Conservation (phyloP, 768 basidiomycete genomes). For the Lentinula detonsa region DNA sequence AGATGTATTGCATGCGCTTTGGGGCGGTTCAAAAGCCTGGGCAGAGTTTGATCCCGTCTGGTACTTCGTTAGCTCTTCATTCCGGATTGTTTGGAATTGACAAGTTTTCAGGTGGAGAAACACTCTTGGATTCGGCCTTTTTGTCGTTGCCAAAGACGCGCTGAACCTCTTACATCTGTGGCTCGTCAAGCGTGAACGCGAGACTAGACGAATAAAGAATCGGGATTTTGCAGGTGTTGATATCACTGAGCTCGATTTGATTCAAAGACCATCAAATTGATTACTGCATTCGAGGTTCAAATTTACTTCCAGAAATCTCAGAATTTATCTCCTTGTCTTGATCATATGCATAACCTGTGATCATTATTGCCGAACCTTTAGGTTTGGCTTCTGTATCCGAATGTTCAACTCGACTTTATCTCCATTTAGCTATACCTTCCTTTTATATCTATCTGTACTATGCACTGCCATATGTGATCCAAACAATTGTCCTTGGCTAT, state of each 20-base stretch:
- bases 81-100: neutral
- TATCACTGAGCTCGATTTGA: constrained; percentile 56
- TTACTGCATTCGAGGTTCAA: too few relatives aligned
- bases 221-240: constrained; percentile 74
- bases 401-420: too few relatives aligned
- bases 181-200: constrained; percentile 66
- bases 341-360: too few relatives aligned
- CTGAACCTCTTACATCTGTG: constrained; percentile 62
- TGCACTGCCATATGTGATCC: too few relatives aligned
- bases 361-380: too few relatives aligned
- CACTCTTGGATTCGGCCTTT: constrained; percentile 40
- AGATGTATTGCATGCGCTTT: constrained; percentile 28
- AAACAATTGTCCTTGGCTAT: too few relatives aligned
- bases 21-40: constrained; percentile 15
- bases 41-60: constrained; percentile 36
- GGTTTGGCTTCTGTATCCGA: too few relatives aligned
- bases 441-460: too few relatives aligned
- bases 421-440: too few relatives aligned
- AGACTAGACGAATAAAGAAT: constrained; percentile 62
- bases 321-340: too few relatives aligned
- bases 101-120: constrained; percentile 32
- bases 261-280: constrained; percentile 16
- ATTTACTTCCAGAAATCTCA: too few relatives aligned
- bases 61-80: constrained; percentile 45
- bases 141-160: constrained; percentile 56